phyloP scores from a whole-genome alignment of 768 basidiomycete species.

The Dacryopinax spathularia region DNA sequence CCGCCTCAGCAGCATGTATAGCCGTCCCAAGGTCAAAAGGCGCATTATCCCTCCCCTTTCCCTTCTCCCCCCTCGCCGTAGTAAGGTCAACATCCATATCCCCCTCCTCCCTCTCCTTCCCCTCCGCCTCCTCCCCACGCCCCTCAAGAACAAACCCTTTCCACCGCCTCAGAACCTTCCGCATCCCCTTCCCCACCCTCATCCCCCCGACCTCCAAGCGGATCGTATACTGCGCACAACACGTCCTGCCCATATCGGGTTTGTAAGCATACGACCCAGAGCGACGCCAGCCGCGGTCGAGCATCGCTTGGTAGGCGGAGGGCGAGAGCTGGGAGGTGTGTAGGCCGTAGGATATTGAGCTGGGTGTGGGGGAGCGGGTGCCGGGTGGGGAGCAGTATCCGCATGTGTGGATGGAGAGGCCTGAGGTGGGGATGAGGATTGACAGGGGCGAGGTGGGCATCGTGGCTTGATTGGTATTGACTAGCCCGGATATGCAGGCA shows the following conservation, averaged over 20 bases:
- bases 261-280: conserved; percentile 79
- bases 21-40: conserved; percentile 33
- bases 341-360: conserved; percentile 3
- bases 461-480: not conserved
- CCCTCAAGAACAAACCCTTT: conserved; percentile 50
- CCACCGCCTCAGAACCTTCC: conserved; percentile 66
- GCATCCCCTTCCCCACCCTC: conserved; percentile 55
- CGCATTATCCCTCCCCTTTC: conserved; percentile 15
- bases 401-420: conserved; percentile 6
- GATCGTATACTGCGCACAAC: conserved; percentile 93
- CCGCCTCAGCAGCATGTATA: conserved; percentile 43
- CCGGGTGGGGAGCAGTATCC: conserved; percentile 8
- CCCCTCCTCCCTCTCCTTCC: conserved; percentile 19
- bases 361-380: not conserved
- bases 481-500: too few relatives aligned
- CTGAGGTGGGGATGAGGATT: conserved; percentile 4
- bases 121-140: conserved; percentile 14
- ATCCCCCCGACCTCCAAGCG: conserved; percentile 61
- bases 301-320: conserved; percentile 54
- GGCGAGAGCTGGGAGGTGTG: conserved; percentile 3
- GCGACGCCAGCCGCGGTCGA: conserved; percentile 73
- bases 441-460: not conserved
- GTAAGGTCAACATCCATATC: conserved; percentile 19
- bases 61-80: conserved; percentile 15
- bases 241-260: conserved; percentile 64